phyloP scores from a whole-genome alignment of 805 yeast genomes.

The Wickerhamomyces subpelliculosus region DNA sequence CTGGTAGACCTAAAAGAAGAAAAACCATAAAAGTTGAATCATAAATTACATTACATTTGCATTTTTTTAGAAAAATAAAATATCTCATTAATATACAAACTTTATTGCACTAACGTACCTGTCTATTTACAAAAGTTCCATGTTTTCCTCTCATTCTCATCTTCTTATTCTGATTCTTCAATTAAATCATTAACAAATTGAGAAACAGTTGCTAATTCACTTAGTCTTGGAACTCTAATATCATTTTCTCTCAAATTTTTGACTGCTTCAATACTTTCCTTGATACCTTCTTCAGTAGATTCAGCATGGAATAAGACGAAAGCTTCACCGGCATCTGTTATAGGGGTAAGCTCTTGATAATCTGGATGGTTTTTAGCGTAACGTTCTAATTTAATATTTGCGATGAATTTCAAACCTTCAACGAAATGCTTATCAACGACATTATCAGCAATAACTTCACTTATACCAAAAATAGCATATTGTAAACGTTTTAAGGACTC shows the following conservation, averaged over 20 bases:
- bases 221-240: slow-evolving; percentile 23
- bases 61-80: not conserved
- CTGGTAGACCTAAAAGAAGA: slow-evolving; percentile 24
- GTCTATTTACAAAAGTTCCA: slow-evolving; percentile 3
- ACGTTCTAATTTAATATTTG: slow-evolving; percentile 57
- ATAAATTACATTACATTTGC: not conserved
- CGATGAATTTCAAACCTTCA: slow-evolving; percentile 62
- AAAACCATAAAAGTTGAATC: slow-evolving; percentile 7
- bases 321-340: slow-evolving; percentile 35
- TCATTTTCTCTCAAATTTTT: slow-evolving; percentile 38
- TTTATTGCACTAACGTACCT: not conserved
- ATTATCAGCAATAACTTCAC: slow-evolving; percentile 53
- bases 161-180: slow-evolving; percentile 4
- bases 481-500: slow-evolving; percentile 75
- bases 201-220: slow-evolving; percentile 29
- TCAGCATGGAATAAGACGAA: slow-evolving; percentile 41
- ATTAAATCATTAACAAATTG: slow-evolving; percentile 17
- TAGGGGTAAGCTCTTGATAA: slow-evolving; percentile 25
- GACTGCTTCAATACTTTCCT: slow-evolving; percentile 34
- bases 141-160: not conserved
- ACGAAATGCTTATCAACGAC: slow-evolving; percentile 52
- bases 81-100: slow-evolving; percentile 4
- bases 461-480: slow-evolving; percentile 80
- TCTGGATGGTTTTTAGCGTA: slow-evolving; percentile 43
- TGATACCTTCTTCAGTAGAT: slow-evolving; percentile 31